Evolutionary conservation across 73 alveolate species (phyloP).

Genomic region (Blepharisma stoltei): DNA sequence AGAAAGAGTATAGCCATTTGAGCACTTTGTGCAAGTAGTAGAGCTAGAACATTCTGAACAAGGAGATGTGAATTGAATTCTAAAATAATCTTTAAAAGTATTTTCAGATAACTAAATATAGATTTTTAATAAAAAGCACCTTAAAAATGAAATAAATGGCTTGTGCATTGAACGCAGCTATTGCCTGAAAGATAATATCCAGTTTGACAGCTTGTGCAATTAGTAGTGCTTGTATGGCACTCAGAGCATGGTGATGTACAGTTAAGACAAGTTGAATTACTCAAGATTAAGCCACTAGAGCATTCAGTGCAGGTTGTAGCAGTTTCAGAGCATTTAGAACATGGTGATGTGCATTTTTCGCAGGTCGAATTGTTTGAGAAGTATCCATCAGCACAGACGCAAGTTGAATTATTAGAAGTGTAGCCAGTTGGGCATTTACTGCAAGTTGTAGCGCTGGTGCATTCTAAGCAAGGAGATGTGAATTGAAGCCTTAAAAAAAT

Average conservation of each 20-base stretch:
- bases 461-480: neutral
- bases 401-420: neutral
- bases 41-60: neutral
- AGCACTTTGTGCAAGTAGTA: neutral
- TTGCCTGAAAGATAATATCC: neutral
- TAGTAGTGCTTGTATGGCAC: neutral
- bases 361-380: neutral
- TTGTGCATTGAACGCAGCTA: neutral
- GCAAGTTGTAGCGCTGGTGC: neutral
- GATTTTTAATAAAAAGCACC: too few relatives aligned
- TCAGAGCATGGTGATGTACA: slow-evolving; percentile 7
- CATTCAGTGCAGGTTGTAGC: neutral
- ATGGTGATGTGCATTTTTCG: neutral
- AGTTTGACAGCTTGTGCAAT: neutral
- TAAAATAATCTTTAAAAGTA: too few relatives aligned
- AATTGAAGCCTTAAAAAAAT: neutral
- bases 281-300: neutral
- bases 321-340: neutral
- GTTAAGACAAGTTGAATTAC: neutral
- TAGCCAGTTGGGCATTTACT: neutral
- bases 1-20: neutral
- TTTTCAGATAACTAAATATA: too few relatives aligned
- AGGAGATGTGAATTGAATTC: neutral
- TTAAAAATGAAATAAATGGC: too few relatives aligned
- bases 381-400: neutral